Conservation (phyloP, 305 asterid species). For the Fraxinus sp. region DNA sequence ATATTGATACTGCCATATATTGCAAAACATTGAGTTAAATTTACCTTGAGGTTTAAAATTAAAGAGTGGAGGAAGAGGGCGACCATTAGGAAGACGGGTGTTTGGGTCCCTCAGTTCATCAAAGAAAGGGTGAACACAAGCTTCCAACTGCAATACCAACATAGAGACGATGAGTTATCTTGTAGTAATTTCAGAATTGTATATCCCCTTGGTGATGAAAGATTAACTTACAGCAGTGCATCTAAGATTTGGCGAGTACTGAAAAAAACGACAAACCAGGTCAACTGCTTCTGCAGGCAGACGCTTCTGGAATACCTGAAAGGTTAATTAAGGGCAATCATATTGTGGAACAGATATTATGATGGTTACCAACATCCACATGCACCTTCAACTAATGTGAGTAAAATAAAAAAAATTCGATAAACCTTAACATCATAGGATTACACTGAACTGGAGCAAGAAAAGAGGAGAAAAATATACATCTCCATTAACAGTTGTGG, state of each 20-base stretch:
- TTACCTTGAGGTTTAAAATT: conserved; percentile 89
- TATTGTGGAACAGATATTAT: conserved; percentile 7
- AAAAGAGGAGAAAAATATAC: background rate
- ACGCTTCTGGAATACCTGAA: conserved; percentile 94
- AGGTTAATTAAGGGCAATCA: conserved; percentile 10
- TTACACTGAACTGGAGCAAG: background rate
- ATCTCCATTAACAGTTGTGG: background rate
- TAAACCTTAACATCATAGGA: background rate
- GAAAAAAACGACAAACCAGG: conserved; percentile 87
- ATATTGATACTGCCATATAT: background rate
- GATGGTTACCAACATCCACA: conserved; percentile 13
- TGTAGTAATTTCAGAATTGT: background rate
- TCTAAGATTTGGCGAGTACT: conserved; percentile 92
- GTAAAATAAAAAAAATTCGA: background rate
- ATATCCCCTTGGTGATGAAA: conserved; percentile 22
- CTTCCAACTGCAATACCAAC: conserved; percentile 72
- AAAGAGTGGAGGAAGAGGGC: conserved; percentile 96
- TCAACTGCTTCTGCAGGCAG: conserved; percentile 97
- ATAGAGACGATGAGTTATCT: conserved; percentile 2
- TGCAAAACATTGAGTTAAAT: conserved; percentile 3
- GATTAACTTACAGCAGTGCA: conserved; percentile 87
- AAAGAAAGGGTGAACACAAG: conserved; percentile 94
- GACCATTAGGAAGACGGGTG: conserved; percentile 89
- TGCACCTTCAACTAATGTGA: conserved; percentile 10
- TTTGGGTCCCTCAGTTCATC: conserved; percentile 88